Base-by-base conservation (phyloP, 805 yeast genomes). In the Starmerella bombi region DNA sequence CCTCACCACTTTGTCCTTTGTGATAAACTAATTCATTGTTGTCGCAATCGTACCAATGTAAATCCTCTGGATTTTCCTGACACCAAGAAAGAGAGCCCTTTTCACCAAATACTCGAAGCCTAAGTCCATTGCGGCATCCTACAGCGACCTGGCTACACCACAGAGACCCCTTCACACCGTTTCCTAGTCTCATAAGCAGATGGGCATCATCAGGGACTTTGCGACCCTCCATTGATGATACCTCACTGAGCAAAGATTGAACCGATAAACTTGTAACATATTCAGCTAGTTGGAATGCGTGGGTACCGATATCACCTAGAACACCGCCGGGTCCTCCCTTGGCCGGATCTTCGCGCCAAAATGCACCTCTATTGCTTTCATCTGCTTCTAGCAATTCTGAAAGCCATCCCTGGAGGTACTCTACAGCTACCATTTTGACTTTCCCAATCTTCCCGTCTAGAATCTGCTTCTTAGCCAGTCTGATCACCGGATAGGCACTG, bases 141-240 rank as follows among this genome's bases (percentile, higher is more conserved):
- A 32, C 15, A 5, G 41, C 41, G 7, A 38, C 41, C 16, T 38
- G 41, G 33, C 41, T 38, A 37, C 41, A 38, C 37, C 41, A 38
- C 32, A 38, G 17, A 4, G 32, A 17, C 25, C 37, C 41, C 4
- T 22, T 29, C 6, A 37, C 41, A n/a, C 41, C 41, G 18, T 32
- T 27, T 6, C 12, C 10, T 15, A 38, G 20, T 15, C 20, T 21
- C 19, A 38, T 14, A 25, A 38, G 19, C 25, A 38, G 18, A 14
- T 20, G 25, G 16, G 41, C 41, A 16, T 38, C 34, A 15, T 38
- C 41, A n/a, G 41, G 41, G 21, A 38, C 41, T 3, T 6, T n/a
- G 6, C 41, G 16, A 15, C 41, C 41, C 6, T 25, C 30, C 7
- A 17, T 25, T 8, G 32, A 15, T 14, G 36, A n/a, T 14, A 32